Evolutionary conservation across 108 stramenopile genomes (phyloP).

Genomic region (Parietichytrium sp.): DNA sequence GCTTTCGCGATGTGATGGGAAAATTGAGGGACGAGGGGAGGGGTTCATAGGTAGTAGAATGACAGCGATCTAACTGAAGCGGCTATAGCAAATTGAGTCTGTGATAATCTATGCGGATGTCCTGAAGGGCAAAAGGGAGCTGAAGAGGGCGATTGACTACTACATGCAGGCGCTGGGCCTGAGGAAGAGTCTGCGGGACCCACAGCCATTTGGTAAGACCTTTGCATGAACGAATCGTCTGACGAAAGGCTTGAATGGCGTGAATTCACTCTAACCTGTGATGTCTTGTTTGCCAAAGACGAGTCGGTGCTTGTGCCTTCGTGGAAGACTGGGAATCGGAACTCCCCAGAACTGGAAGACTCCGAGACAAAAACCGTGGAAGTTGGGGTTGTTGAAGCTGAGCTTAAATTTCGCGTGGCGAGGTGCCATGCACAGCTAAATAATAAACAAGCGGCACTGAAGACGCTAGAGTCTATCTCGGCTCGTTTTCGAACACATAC

Average conservation of each 20-base stretch:
- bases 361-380: not conserved
- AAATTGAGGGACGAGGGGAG: no score
- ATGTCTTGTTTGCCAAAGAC: no score
- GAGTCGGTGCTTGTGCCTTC: no score
- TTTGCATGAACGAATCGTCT: no score
- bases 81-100: slow-evolving; percentile 11
- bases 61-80: no score
- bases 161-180: slow-evolving; percentile 1
- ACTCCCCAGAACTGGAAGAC: no score
- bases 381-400: not conserved
- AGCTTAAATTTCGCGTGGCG: not conserved
- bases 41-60: no score
- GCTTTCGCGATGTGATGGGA: no score
- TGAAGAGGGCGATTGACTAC: not conserved
- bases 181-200: not conserved
- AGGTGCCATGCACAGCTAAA: not conserved
- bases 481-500: not conserved
- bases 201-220: no score
- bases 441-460: not conserved
- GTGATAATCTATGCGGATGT: slow-evolving; percentile 8
- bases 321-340: no score
- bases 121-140: not conserved
- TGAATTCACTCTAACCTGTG: no score
- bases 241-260: no score
- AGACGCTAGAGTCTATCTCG: not conserved